Evolutionary conservation across 805 yeast species (phyloP), one percentile per base, ranked within the genome.

Genomic region (Schizosaccharomyces lindneri): DNA sequence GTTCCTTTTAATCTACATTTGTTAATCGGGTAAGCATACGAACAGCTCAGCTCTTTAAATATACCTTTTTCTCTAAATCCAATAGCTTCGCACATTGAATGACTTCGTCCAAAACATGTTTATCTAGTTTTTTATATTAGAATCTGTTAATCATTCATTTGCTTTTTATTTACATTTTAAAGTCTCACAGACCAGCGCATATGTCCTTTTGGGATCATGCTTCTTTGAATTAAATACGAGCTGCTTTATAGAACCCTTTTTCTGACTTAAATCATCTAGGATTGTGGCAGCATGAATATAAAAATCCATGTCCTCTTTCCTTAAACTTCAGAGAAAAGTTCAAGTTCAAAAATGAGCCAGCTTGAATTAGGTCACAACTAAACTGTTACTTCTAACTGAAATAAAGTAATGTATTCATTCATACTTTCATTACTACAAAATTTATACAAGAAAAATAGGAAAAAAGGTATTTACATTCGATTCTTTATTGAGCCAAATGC

Each of bases 101-200:
- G 55, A 90, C 77, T 43, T 76, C 76, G 59, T 74, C 73, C 48
- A 93, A 75, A 65, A 79, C 81, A 15, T 81, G 82, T 66, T 81
- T 81, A 70, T 82, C 86, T 68, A 79, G 82, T 68, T 36, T 36
- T 11, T 36, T 13, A 9, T 11, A 2, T 36, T 9, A 13, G 11
- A 11, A 36, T 6, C 32, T 96, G 67, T 84, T 85, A 0, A 96
- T 94, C 63, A 87, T 80, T 0, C 82, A 19, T 15, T n/a, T 21
- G n/a, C 17, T 41, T 2, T 29, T 67, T 78, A 75, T 62, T 82
- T 32, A 27, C 60, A 86, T 68, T 79, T 82, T 68, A 87, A 73
- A 1, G 95, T 81, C 3, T 95, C 85, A 41, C 81, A 76, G 29
- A 88, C 87, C 32, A 90, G 73, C 0, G 97, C 98, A 74, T 76